phyloP scores from a whole-genome alignment of 2,329 filamentous ascomycete genomes.

The Fusarium coicis region DNA sequence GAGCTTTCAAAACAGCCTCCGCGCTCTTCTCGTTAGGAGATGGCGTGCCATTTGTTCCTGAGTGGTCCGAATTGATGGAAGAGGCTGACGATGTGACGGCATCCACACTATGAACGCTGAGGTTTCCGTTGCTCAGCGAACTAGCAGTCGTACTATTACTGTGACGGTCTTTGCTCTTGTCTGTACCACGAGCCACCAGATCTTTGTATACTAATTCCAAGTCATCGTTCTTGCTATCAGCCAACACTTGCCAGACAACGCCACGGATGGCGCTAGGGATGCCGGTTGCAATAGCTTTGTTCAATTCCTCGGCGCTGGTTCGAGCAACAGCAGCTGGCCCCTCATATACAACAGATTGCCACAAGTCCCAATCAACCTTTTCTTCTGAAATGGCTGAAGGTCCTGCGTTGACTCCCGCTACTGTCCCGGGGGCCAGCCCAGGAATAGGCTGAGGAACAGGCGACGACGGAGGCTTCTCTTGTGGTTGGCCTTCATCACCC shows the following conservation, averaged over 20 bases:
- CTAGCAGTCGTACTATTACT: slow-evolving; percentile 65
- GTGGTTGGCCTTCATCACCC: slow-evolving; percentile 41
- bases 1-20: slow-evolving; percentile 73
- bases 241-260: slow-evolving; percentile 98
- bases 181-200: slow-evolving; percentile 80
- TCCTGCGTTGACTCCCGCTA: slow-evolving; percentile 80
- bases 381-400: slow-evolving; percentile 75
- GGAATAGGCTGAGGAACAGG: slow-evolving; percentile 74
- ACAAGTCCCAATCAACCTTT: slow-evolving; percentile 98
- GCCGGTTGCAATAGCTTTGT: slow-evolving; percentile 88
- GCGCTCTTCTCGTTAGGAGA: slow-evolving; percentile 71
- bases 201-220: slow-evolving; percentile 89
- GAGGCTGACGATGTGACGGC: slow-evolving; percentile 81
- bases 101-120: slow-evolving; percentile 70
- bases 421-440: slow-evolving; percentile 84
- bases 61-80: slow-evolving; percentile 83
- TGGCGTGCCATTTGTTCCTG: slow-evolving; percentile 66
- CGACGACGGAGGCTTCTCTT: slow-evolving; percentile 52
- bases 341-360: slow-evolving; percentile 96
- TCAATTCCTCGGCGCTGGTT: slow-evolving; percentile 89
- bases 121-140: slow-evolving; percentile 63
- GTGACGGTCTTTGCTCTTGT: slow-evolving; percentile 76
- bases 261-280: slow-evolving; percentile 95
- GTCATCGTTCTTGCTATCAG: slow-evolving; percentile 93
- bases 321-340: slow-evolving; percentile 88